A percentile compares a stretch with the other conserved stretches of the same genome.
These are phyloP conservation scores for Termitomyces sp. DNA, from an alignment of 768 basidiomycete genomes.

Conservation along the genomic window DNA sequence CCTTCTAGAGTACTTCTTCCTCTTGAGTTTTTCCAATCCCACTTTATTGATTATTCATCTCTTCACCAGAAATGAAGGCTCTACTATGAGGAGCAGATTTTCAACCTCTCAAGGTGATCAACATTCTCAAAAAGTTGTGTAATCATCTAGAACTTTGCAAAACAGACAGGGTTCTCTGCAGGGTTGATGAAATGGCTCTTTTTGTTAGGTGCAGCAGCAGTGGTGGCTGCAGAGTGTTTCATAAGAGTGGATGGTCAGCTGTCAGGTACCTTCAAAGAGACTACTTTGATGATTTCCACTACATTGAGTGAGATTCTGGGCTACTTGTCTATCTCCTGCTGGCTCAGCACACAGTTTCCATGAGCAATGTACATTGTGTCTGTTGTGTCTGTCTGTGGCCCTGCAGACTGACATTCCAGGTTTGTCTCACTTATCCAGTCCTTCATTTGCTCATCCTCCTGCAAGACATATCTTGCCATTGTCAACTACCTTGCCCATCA, in stretches of 20 bases:
- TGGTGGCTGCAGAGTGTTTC: slow-evolving; percentile 29
- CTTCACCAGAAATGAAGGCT: slow-evolving; percentile 88
- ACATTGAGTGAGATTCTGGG: slow-evolving; percentile 62
- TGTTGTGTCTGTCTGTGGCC: not conserved
- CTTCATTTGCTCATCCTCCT: not conserved
- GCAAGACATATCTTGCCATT: slow-evolving; percentile 83
- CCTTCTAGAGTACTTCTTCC: slow-evolving; percentile 89
- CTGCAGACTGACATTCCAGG: slow-evolving; percentile 61
- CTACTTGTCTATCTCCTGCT: slow-evolving; percentile 66
- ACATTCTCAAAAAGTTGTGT: slow-evolving; percentile 90
- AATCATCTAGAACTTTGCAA: slow-evolving; percentile 93
- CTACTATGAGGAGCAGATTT: slow-evolving; percentile 82
- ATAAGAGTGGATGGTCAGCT: slow-evolving; percentile 8
- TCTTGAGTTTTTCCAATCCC: slow-evolving; percentile 93
- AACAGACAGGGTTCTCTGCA: too few relatives aligned
- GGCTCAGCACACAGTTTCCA: slow-evolving; percentile 89
- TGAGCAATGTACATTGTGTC: too few relatives aligned
- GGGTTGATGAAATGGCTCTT: too few relatives aligned
- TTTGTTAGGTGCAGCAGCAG: slow-evolving; percentile 30
- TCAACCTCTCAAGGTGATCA: slow-evolving; percentile 95
- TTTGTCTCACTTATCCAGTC: slow-evolving; percentile 20
- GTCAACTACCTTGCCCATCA: slow-evolving; percentile 75
- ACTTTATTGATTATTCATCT: slow-evolving; percentile 86
- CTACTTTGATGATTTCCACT: slow-evolving; percentile 26
- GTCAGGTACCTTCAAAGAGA: too few relatives aligned